Evolutionary conservation across 208 protist species (phyloP).

Genomic region (Acanthamoeba quina): DNA sequence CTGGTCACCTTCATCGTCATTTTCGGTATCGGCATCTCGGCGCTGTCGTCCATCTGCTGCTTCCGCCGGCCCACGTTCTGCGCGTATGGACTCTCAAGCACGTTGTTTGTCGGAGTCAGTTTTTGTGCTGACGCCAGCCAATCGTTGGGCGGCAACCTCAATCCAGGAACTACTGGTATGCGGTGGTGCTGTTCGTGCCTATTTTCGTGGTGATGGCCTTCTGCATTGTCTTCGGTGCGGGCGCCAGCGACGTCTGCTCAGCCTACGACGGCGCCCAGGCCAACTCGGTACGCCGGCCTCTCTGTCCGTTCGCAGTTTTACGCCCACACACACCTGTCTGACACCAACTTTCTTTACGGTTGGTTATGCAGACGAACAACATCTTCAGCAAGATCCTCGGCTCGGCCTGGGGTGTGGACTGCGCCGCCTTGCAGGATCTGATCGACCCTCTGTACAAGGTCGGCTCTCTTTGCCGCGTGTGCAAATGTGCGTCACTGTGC

Average conservation of each 20-base stretch:
- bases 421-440: not conserved
- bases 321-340: no score
- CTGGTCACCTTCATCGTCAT: conserved; percentile 42
- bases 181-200: not conserved
- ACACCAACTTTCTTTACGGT: no score
- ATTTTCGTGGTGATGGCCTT: conserved; percentile 17
- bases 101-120: not conserved
- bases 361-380: not conserved
- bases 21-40: conserved; percentile 32
- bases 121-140: not conserved
- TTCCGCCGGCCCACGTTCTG: not conserved
- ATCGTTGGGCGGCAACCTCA: no score
- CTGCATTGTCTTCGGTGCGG: conserved; percentile 17
- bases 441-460: not conserved
- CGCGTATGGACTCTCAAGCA: not conserved
- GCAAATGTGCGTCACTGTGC: no score
- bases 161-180: conserved; percentile 16
- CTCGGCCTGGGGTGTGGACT: not conserved
- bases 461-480: no score
- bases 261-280: not conserved
- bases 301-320: not conserved
- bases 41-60: not conserved
- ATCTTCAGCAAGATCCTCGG: conserved; percentile 13
- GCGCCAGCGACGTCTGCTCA: not conserved
- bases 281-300: not conserved